These are phyloP conservation scores for Aspergillus avenaceus DNA, from an alignment of 495 filamentous ascomycete species.

Conservation along the genomic window DNA sequence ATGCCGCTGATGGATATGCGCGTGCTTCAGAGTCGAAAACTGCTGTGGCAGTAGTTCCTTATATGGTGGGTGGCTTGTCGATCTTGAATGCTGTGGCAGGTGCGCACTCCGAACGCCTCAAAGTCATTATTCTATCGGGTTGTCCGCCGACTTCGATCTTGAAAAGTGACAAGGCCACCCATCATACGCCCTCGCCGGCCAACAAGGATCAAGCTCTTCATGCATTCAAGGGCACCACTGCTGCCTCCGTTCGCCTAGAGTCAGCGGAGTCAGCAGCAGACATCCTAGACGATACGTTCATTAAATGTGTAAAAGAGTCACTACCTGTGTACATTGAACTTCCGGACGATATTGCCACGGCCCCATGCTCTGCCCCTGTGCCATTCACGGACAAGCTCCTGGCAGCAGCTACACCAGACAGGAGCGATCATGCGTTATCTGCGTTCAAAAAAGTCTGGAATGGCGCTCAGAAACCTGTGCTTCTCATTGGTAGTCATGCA, in stretches of 20 bases:
- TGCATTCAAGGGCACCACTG: conserved; percentile 4
- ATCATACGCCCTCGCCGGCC: not conserved
- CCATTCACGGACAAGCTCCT: not conserved
- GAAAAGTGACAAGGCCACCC: not conserved
- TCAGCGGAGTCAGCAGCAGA: not conserved
- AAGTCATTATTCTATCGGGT: conserved; percentile 75
- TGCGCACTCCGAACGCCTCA: conserved; percentile 65
- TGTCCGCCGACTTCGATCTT: conserved; percentile 5
- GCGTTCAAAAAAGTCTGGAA: conserved; percentile 3
- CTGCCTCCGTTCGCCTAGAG: not conserved
- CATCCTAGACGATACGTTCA: conserved; percentile 2
- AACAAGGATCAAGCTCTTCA: conserved; percentile 7
- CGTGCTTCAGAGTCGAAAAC: conserved; percentile 56
- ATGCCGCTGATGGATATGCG: conserved; percentile 76
- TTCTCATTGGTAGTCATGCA: conserved; percentile 9
- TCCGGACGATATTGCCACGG: conserved; percentile 3
- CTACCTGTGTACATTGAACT: conserved; percentile 10
- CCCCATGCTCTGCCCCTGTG: not conserved
- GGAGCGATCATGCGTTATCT: conserved; percentile 4
- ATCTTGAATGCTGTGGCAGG: conserved; percentile 67
- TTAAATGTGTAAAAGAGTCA: conserved; percentile 3
- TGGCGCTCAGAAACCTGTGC: conserved; percentile 2
- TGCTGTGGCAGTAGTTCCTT: conserved; percentile 66
- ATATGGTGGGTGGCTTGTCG: conserved; percentile 71
- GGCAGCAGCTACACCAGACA: not conserved